Conservation (phyloP, 2,329 filamentous ascomycete species). For the Epichloe aotearoae region DNA sequence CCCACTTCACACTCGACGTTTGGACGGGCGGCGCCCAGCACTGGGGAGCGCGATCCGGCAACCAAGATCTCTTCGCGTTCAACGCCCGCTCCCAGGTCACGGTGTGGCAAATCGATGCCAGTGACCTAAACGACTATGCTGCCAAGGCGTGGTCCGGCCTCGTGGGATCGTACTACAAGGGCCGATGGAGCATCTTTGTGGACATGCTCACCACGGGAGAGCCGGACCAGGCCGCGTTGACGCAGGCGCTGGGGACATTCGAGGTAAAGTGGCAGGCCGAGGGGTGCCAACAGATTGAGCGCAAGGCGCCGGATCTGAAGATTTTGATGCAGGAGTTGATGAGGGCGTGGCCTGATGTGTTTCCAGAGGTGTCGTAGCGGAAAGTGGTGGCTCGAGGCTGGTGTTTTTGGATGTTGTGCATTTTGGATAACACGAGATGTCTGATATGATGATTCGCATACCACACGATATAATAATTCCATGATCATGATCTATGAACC, state of each 20-base stretch:
- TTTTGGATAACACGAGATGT: too few species aligned
- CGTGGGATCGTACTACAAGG: slow-evolving; percentile 30
- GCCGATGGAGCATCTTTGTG: slow-evolving; percentile 32
- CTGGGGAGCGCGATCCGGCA: slow-evolving; percentile 10
- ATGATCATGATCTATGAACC: too few species aligned
- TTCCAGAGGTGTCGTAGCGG: not conserved
- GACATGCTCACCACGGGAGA: slow-evolving; percentile 19
- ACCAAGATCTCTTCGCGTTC: slow-evolving; percentile 26
- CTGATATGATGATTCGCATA: too few species aligned
- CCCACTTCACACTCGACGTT: slow-evolving; percentile 26
- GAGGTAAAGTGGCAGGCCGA: slow-evolving; percentile 3
- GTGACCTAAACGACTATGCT: slow-evolving; percentile 33
- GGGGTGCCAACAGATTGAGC: not conserved
- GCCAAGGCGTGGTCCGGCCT: slow-evolving; percentile 35
- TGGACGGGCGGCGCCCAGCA: slow-evolving; percentile 27
- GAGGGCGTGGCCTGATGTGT: not conserved
- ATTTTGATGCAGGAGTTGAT: not conserved
- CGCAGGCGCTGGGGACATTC: not conserved
- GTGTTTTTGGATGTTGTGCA: too few species aligned
- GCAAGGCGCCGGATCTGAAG: not conserved
- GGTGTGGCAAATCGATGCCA: slow-evolving; percentile 26
- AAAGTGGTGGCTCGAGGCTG: too few species aligned
- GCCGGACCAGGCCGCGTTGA: not conserved
- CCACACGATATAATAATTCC: too few species aligned
- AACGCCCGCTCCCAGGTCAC: slow-evolving; percentile 37